phyloP scores from a whole-genome alignment of 2,329 filamentous ascomycete genomes.

The Calonectria fujianensis region DNA sequence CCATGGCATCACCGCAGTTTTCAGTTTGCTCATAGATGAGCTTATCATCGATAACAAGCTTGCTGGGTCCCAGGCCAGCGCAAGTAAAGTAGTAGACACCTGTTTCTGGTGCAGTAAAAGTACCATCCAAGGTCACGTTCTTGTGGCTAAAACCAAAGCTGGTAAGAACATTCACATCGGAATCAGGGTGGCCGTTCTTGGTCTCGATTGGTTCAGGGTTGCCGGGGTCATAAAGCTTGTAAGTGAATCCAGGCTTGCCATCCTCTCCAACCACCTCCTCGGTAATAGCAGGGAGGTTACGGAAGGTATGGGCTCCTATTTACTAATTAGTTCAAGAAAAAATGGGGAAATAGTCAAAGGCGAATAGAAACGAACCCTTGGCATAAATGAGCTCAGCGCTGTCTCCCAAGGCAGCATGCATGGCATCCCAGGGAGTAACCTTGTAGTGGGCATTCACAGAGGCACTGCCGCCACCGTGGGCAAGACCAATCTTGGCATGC shows the following conservation, averaged over 20 bases:
- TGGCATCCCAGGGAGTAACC: conserved; percentile 59
- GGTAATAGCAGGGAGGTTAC: conserved; percentile 50
- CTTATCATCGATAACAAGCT: conserved; percentile 57
- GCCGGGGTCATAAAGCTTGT: conserved; percentile 55
- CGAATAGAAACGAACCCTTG: conserved; percentile 47
- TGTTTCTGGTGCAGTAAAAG: conserved; percentile 56
- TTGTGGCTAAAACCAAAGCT: conserved; percentile 53
- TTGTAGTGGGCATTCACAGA: conserved; percentile 60
- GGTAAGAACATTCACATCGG: conserved; percentile 50
- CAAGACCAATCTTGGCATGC: conserved; percentile 58
- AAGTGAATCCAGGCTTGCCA: conserved; percentile 58
- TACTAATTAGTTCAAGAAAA: conserved; percentile 20
- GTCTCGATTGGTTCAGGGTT: conserved; percentile 52
- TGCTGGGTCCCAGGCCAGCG: conserved; percentile 57
- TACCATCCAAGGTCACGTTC: conserved; percentile 56
- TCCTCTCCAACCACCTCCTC: conserved; percentile 57
- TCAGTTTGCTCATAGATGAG: conserved; percentile 57
- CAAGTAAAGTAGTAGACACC: conserved; percentile 58
- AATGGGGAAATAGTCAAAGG: neutral
- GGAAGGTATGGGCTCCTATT: conserved; percentile 55
- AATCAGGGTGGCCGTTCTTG: conserved; percentile 52
- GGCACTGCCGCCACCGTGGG: conserved; percentile 63
- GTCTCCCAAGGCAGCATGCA: conserved; percentile 54
- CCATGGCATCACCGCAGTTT: conserved; percentile 59
- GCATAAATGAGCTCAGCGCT: conserved; percentile 56